phyloP scores from a whole-genome alignment of 2,329 filamentous ascomycete genomes.

The Diaporthe citrichinensis region DNA sequence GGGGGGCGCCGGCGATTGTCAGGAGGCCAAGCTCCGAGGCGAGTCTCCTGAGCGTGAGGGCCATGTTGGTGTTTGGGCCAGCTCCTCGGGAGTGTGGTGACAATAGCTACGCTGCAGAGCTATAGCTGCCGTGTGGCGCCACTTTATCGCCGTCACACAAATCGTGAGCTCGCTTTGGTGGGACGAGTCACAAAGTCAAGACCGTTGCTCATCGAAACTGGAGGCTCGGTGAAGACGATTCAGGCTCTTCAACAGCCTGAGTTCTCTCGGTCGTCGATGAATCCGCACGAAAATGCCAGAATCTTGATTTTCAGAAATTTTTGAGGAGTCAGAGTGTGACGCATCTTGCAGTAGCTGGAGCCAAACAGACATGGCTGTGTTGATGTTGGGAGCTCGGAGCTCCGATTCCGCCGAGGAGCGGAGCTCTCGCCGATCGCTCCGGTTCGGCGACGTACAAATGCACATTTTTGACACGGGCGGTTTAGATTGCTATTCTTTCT shows the following conservation, averaged over 20 bases:
- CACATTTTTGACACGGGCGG: too few species aligned
- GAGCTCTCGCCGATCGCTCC: background rate
- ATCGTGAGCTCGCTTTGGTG: background rate
- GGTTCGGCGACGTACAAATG: background rate
- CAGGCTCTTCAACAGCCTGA: background rate
- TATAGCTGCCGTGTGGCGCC: background rate
- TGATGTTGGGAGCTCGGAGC: background rate
- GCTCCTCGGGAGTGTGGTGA: background rate
- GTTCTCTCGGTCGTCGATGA: background rate
- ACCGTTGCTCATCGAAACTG: background rate
- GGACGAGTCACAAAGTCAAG: background rate
- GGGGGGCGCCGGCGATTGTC: conserved; percentile 56
- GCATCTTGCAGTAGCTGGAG: background rate
- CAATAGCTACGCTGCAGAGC: background rate
- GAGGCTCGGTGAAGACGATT: background rate
- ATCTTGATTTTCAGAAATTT: background rate
- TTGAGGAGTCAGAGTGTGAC: background rate
- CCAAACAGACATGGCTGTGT: background rate
- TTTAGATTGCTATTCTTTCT: too few species aligned
- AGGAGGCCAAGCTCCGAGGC: conserved; percentile 60
- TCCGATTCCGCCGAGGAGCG: background rate
- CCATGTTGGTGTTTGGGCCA: conserved; percentile 9
- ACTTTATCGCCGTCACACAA: background rate
- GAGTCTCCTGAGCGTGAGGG: conserved; percentile 19
- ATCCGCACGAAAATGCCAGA: background rate